These are phyloP conservation scores for Colletotrichum orchidophilum DNA, from an alignment of 2,329 filamentous ascomycete genomes.

Conservation along the genomic window DNA sequence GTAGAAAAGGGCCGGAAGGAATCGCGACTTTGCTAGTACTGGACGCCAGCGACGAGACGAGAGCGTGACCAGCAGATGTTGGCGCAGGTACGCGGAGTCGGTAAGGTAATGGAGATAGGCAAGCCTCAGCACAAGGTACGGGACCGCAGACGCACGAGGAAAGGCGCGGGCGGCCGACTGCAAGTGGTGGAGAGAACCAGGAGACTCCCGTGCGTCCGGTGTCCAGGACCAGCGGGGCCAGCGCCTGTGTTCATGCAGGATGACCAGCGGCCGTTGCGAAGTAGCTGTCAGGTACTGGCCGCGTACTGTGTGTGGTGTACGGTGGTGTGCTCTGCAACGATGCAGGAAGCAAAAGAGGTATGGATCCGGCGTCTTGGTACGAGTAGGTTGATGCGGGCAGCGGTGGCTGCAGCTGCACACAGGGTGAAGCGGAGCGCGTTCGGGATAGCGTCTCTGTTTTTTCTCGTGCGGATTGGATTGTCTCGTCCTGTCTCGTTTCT, in stretches of 20 bases:
- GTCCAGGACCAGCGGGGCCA: neutral
- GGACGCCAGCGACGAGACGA: neutral
- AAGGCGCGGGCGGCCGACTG: neutral
- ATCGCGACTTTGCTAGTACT: neutral
- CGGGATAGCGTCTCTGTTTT: slow-evolving; percentile 8
- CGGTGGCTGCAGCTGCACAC: neutral
- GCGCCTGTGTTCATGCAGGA: neutral
- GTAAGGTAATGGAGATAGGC: neutral
- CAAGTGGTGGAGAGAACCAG: slow-evolving; percentile 50
- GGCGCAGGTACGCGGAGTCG: slow-evolving; percentile 18
- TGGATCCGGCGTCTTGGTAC: neutral
- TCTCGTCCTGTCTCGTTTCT: slow-evolving; percentile 30
- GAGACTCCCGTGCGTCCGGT: slow-evolving; percentile 53
- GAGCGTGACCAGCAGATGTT: neutral
- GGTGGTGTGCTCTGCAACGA: neutral
- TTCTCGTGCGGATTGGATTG: slow-evolving; percentile 1
- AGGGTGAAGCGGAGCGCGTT: slow-evolving; percentile 17
- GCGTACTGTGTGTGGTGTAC: neutral
- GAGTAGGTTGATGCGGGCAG: neutral
- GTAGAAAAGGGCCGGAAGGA: neutral
- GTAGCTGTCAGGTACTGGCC: slow-evolving; percentile 1
- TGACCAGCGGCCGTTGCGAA: neutral
- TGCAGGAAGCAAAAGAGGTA: neutral
- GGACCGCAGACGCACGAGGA: neutral
- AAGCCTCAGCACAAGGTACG: neutral